phyloP scores from a whole-genome alignment of 345 rosid species.

The Gossypium raimondii region DNA sequence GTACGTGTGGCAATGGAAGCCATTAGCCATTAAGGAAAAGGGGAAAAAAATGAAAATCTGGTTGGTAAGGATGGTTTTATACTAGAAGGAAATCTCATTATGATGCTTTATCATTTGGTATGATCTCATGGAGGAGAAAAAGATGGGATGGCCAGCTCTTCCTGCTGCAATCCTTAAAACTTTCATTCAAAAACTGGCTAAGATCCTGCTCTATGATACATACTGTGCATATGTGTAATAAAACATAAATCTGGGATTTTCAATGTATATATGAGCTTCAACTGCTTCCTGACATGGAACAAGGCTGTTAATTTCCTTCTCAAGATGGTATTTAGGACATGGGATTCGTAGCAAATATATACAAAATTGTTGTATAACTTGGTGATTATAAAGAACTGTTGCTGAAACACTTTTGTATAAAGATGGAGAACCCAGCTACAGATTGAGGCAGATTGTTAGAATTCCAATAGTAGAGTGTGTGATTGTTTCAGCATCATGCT shows the following conservation, averaged over 20 bases:
- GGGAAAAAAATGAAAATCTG: neutral
- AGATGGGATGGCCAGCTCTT: conserved; percentile 10
- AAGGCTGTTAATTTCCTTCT: conserved; percentile 18
- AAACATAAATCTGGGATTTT: conserved; percentile 19
- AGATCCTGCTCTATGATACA: conserved; percentile 10
- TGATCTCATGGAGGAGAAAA: conserved; percentile 13
- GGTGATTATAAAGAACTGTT: conserved; percentile 20
- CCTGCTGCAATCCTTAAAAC: conserved; percentile 3
- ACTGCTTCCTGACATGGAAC: conserved; percentile 26
- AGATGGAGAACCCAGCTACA: conserved; percentile 20
- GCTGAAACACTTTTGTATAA: conserved; percentile 26
- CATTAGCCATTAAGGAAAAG: conserved; percentile 43
- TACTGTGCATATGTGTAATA: conserved; percentile 28
- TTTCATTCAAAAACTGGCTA: conserved; percentile 8
- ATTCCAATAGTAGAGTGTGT: conserved; percentile 19
- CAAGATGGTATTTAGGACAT: conserved; percentile 20
- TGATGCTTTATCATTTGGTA: conserved; percentile 18
- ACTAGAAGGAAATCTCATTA: conserved; percentile 14
- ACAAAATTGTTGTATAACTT: conserved; percentile 16
- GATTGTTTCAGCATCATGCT: conserved; percentile 12
- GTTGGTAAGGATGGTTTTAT: conserved; percentile 17
- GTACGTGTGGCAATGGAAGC: conserved; percentile 83
- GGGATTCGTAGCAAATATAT: conserved; percentile 14
- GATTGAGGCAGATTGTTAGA: conserved; percentile 20
- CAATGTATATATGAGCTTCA: conserved; percentile 18